These are phyloP conservation scores for Plasmodium knowlesi DNA, from an alignment of 169 alveolate genomes.

Conservation along the genomic window DNA sequence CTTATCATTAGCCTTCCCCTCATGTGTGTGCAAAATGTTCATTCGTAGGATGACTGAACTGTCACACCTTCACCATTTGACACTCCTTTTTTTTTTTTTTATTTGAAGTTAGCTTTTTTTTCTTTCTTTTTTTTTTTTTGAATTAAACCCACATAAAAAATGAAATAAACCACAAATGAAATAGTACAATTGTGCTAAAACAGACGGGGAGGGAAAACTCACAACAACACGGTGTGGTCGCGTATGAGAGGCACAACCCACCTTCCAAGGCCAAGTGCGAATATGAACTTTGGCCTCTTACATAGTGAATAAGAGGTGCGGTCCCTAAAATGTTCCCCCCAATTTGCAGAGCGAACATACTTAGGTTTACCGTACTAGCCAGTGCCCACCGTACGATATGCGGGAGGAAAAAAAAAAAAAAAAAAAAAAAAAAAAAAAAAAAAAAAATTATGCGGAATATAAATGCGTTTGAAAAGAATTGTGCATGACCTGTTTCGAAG, in stretches of 20 bases:
- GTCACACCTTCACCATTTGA: not conserved
- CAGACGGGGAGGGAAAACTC: not conserved
- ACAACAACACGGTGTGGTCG: not conserved
- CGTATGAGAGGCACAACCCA: not conserved
- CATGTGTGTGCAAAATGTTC: not conserved
- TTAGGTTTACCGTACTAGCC: not conserved
- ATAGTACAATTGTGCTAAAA: not conserved
- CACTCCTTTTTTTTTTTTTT: not conserved
- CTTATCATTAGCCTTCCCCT: not conserved
- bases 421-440: no score
- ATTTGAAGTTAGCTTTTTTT: no score
- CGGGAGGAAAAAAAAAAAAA: not conserved
- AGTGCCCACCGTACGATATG: not conserved
- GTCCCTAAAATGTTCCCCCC: not conserved
- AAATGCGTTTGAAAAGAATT: not conserved
- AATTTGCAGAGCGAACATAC: not conserved
- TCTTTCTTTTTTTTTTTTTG: not conserved
- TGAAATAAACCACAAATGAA: not conserved
- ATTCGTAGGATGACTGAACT: not conserved
- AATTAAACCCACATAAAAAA: not conserved
- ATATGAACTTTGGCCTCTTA: not conserved
- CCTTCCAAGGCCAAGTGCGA: not conserved
- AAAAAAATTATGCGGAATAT: not conserved
- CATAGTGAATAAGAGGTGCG: not conserved
- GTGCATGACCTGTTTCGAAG: not conserved